Evolutionary conservation across 495 filamentous ascomycete genomes (phyloP), one percentile per base, ranked within the genome.

Genomic region (Pseudevernia furfuracea): DNA sequence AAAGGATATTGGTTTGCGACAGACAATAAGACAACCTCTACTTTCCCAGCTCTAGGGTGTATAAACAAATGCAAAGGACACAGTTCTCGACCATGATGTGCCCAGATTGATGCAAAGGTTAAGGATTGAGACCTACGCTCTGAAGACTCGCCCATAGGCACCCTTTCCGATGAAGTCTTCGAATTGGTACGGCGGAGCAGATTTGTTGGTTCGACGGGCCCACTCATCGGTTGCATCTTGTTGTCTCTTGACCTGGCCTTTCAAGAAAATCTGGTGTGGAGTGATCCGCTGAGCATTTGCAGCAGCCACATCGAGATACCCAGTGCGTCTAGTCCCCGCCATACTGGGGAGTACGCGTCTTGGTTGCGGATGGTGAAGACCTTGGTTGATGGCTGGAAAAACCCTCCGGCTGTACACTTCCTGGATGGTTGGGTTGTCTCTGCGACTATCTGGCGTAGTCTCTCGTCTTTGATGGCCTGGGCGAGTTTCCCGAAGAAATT

Each of bases 131-230:
- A 25, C 74, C 67, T 72, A 82, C 82, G 84, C 90, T 74, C 94
- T 96, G 80, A 92, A 98, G 12, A 98, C 94, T 43, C 92, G 86
- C 23, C 94, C 95, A 76, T 91, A 97, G 7, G 87, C 87, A n/a
- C 94, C 94, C 74, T 97, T 97, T 25, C 94, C 94, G 64, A 96
- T 93, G 62, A 97, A 77, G 73, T 97, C 93, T 44, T 88, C 80
- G 48, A 98, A 90, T 17, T 84, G 85, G 68, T 96, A 98, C 2
- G 84, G 82, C 15, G 81, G 81, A 4, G 74, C 68, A 15, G 79
- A 76, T 0, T 75, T 73, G 66, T 80, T 79, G 23, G 78, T 77
- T 55, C 78, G 70, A 39, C 76, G 76, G 61, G 79, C 77, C 76
- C 79, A 81, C 63, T 81, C 80, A 34, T 75, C 70, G 9, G 82